Evolutionary conservation across 177 flowering plant genomes (phyloP).

Genomic region (Vitis hybrid): DNA sequence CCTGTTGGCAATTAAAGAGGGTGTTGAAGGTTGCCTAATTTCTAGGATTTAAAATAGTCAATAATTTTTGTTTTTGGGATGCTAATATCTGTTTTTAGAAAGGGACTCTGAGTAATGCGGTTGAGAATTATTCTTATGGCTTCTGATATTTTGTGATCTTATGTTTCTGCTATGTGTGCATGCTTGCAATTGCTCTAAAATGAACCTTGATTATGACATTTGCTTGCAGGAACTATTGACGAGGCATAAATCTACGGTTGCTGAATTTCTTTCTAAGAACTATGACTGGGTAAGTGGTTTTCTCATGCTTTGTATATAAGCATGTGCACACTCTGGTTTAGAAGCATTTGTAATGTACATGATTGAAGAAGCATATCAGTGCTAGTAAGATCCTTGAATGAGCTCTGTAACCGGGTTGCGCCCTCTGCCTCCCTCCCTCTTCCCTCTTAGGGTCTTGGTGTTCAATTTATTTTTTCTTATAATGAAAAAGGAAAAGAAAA

Average conservation of each 20-base stretch:
- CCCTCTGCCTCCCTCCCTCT: too few relatives aligned
- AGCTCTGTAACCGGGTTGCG: too few relatives aligned
- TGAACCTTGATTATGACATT: slow-evolving; percentile 7
- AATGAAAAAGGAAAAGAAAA: too few relatives aligned
- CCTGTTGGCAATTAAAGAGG: not conserved
- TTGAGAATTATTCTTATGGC: too few relatives aligned
- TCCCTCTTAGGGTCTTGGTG: too few relatives aligned
- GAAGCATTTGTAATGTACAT: too few relatives aligned
- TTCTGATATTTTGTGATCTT: not conserved
- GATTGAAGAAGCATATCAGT: too few relatives aligned
- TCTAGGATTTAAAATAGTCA: not conserved
- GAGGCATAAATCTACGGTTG: slow-evolving; percentile 93
- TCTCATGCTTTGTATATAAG: not conserved
- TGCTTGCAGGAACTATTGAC: slow-evolving; percentile 85
- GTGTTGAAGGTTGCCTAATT: not conserved
- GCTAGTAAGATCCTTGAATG: too few relatives aligned
- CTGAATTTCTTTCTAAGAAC: slow-evolving; percentile 84
- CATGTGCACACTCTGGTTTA: too few relatives aligned
- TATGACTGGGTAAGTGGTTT: slow-evolving; percentile 79
- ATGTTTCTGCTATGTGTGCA: not conserved
- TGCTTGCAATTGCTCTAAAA: not conserved
- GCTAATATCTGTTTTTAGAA: not conserved
- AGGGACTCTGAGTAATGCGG: too few relatives aligned
- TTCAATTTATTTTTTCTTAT: too few relatives aligned
- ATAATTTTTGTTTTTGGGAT: not conserved